phyloP scores from a whole-genome alignment of 768 basidiomycete genomes.

The Kwoniella heveanensis region DNA sequence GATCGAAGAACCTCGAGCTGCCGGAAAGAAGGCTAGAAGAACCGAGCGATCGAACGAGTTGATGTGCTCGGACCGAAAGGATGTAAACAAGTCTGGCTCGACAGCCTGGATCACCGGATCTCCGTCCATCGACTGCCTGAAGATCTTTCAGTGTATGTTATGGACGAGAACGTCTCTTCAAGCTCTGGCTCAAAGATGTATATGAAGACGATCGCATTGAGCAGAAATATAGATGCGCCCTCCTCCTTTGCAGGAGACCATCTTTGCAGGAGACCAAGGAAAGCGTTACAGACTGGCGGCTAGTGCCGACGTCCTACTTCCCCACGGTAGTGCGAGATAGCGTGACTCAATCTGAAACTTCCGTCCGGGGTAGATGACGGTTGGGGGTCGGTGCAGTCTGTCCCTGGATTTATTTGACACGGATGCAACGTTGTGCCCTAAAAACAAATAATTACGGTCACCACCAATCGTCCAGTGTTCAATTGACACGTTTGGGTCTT shows the following conservation, averaged over 20 bases:
- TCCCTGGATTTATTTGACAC: background rate
- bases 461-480: too few relatives aligned
- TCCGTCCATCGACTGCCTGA: too few relatives aligned
- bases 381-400: background rate
- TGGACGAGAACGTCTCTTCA: too few relatives aligned
- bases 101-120: too few relatives aligned
- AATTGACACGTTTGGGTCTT: background rate
- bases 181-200: too few relatives aligned
- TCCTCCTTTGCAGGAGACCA: too few relatives aligned
- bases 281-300: too few relatives aligned
- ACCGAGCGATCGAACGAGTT: background rate
- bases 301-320: too few relatives aligned
- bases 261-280: too few relatives aligned
- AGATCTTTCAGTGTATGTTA: too few relatives aligned
- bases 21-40: background rate
- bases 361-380: background rate
- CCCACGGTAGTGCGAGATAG: background rate
- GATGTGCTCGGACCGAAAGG: background rate
- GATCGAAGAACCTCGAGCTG: background rate
- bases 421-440: background rate
- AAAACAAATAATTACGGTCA: conserved; percentile 1
- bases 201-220: too few relatives aligned
- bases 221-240: too few relatives aligned
- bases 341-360: conserved; percentile 1
- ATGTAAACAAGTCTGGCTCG: background rate